Percentiles rank a stretch among this genome's conserved stretches.
These are phyloP conservation scores for Gynochthodes officinalis DNA, from an alignment of 257 asterid genomes.

Conservation along the genomic window DNA sequence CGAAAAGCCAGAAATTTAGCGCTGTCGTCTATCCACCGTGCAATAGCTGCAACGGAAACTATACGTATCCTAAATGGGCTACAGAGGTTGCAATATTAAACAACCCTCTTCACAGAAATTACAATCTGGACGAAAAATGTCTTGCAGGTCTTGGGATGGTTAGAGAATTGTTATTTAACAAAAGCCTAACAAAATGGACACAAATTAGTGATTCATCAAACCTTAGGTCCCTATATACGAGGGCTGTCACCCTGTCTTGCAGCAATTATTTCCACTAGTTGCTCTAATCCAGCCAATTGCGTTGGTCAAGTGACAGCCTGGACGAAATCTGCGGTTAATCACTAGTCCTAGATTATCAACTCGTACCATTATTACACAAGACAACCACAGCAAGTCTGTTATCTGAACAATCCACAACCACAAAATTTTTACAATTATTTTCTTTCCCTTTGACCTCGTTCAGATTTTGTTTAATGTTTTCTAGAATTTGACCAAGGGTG, in stretches of 20 bases:
- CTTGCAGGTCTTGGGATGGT: conserved; percentile 27
- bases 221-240: background rate
- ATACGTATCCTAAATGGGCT: too few relatives aligned
- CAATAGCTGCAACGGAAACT: too few relatives aligned
- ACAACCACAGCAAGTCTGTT: too few relatives aligned
- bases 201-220: conserved; percentile 11
- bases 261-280: conserved; percentile 7
- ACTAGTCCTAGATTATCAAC: background rate
- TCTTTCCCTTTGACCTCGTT: background rate
- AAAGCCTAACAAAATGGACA: background rate
- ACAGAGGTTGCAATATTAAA: background rate
- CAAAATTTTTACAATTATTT: background rate
- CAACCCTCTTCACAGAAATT: conserved; percentile 13
- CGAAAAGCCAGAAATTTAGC: too few relatives aligned
- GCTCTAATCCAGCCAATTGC: background rate
- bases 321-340: background rate
- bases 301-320: background rate
- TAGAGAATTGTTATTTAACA: conserved; percentile 13
- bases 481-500: too few relatives aligned
- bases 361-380: too few relatives aligned
- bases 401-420: background rate
- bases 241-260: background rate
- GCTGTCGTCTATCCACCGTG: too few relatives aligned
- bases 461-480: background rate
- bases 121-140: conserved; percentile 13